A percentile compares a stretch with the other conserved stretches of the same genome.
Evolutionary conservation across 129 eudicot genomes (phyloP).

Genomic region (Erigeron canadensis): DNA sequence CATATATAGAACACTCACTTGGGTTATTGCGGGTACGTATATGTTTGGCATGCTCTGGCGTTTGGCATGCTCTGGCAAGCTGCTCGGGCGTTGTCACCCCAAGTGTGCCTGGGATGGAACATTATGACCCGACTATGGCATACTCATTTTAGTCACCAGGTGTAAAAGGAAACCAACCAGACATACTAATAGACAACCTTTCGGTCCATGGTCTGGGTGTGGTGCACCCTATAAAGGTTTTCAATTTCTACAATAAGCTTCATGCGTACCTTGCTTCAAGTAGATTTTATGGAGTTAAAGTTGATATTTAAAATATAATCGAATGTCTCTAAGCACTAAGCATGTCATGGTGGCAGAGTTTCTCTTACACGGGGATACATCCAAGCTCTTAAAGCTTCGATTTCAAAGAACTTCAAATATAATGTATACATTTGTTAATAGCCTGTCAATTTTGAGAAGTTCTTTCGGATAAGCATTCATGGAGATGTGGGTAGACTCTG

Average conservation of each 20-base stretch:
- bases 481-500: no score
- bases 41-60: conserved; percentile 77
- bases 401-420: conserved; percentile 67
- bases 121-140: conserved; percentile 67
- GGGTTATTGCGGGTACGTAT: conserved; percentile 53
- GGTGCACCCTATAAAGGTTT: conserved; percentile 83
- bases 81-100: conserved; percentile 99
- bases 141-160: conserved; percentile 90
- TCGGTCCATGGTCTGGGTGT: conserved; percentile 81
- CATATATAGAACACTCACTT: background rate
- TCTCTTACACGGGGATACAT: conserved; percentile 73
- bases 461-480: background rate
- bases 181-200: conserved; percentile 88
- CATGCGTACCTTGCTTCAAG: conserved; percentile 86
- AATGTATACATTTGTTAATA: conserved; percentile 83
- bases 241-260: conserved; percentile 77
- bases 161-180: conserved; percentile 82
- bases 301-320: conserved; percentile 86
- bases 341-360: conserved; percentile 87
- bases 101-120: conserved; percentile 64
- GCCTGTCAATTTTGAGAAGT: no score
- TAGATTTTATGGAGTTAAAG: conserved; percentile 96
- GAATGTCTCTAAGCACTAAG: conserved; percentile 88
- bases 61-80: conserved; percentile 84
- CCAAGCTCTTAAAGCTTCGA: conserved; percentile 92